phyloP scores from a whole-genome alignment of 1,139 yeast species.

The Taphrina populina region DNA sequence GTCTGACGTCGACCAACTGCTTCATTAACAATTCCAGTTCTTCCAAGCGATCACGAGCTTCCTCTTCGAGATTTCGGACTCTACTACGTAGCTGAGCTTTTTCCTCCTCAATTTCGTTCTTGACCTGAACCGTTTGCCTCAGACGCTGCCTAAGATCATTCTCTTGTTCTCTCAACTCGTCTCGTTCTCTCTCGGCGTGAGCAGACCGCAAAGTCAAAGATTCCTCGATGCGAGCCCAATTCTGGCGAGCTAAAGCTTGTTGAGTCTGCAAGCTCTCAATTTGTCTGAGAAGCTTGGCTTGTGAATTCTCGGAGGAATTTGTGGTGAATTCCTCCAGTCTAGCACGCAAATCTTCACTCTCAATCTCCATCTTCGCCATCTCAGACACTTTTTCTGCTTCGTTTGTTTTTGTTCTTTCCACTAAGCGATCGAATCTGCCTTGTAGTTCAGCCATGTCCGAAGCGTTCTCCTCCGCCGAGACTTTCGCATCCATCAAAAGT shows the following conservation, averaged over 20 bases:
- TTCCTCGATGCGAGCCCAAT: constrained; percentile 65
- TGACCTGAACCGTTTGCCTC: constrained; percentile 41
- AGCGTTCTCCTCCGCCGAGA: constrained; percentile 38
- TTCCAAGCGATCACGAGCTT: constrained; percentile 34
- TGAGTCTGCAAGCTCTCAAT: constrained; percentile 64
- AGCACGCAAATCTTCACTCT: constrained; percentile 50
- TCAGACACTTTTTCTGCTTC: constrained; percentile 43
- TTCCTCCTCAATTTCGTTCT: constrained; percentile 38
- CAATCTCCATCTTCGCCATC: constrained; percentile 46
- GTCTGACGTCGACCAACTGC: background rate
- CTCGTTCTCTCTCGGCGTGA: constrained; percentile 47
- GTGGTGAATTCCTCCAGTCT: constrained; percentile 47
- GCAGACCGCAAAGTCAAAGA: constrained; percentile 53
- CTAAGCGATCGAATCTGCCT: constrained; percentile 38
- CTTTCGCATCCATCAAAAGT: constrained; percentile 39
- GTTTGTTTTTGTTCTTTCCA: constrained; percentile 34
- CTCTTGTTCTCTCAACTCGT: constrained; percentile 38
- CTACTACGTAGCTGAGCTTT: constrained; percentile 21
- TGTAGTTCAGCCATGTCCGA: constrained; percentile 37
- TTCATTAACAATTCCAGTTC: background rate
- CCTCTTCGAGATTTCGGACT: constrained; percentile 34
- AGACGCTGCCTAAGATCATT: constrained; percentile 44
- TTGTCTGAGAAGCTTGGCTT: constrained; percentile 45
- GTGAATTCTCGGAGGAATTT: constrained; percentile 42
- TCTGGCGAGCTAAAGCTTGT: constrained; percentile 63